A percentile compares a stretch with the other conserved stretches of the same genome.
Conservation (phyloP, 257 asterid species). For the Ehretia macrophylla region DNA sequence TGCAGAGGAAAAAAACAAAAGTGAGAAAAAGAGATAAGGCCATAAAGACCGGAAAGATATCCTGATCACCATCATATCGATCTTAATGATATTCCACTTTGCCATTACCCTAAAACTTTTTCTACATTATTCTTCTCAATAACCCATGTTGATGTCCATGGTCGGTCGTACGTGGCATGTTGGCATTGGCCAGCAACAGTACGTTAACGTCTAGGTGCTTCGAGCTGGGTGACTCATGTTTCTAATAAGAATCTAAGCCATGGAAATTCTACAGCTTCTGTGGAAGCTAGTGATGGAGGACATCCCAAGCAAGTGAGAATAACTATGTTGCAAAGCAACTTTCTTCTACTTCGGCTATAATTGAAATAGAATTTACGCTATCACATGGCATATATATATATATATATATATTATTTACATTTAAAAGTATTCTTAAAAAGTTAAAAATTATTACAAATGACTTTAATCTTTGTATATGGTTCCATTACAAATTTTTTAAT, state of each 20-base stretch:
- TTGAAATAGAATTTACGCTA: no score
- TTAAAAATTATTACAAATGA: no score
- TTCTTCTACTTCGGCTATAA: no score
- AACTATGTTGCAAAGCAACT: neutral
- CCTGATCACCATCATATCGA: neutral
- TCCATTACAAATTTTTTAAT: no score
- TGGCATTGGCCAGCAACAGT: conserved; percentile 7
- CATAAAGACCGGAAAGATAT: conserved; percentile 1
- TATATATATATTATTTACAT: no score
- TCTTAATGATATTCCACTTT: conserved; percentile 29
- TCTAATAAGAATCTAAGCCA: conserved; percentile 10
- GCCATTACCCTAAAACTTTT: conserved; percentile 21
- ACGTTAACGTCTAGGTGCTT: no score
- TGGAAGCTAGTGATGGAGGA: conserved; percentile 1
- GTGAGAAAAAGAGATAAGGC: neutral
- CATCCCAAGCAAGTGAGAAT: conserved; percentile 10
- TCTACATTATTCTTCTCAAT: conserved; percentile 29
- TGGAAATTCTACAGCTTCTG: neutral
- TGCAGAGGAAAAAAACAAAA: no score
- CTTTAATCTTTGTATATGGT: no score
- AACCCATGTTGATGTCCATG: conserved; percentile 13
- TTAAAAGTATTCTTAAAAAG: no score
- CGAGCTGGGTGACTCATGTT: no score
- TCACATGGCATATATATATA: no score
- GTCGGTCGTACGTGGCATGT: conserved; percentile 24